Base-by-base conservation (phyloP, 228 moss, liverwort and hornwort species). In the Sphagnum fallax region DNA sequence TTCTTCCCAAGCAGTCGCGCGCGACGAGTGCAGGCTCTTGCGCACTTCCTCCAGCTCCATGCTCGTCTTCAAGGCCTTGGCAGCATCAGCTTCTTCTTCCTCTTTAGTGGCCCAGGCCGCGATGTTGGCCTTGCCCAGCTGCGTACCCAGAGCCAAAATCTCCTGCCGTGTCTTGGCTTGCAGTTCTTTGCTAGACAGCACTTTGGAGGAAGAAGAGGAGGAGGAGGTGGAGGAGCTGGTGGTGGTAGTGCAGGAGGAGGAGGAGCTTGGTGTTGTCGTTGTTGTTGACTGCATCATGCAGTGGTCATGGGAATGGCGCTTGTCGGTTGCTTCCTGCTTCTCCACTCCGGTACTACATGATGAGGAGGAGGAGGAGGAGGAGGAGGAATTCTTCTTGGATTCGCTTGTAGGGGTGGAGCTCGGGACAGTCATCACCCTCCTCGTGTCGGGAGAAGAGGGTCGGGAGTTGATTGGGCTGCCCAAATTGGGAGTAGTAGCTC, bases 101-200 rank as follows among this genome's bases (percentile, higher is more conserved):
- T 95, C 95, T 72, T 92, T 92, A 2, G 95, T 95, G 14, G 90
- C 92, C 95, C 95, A 95, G 5, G 92, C 90, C 8, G 92, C 87
- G 60, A 92, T 92, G 76, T 90, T 92, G 53, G 79, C 79, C 75
- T 96, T 96, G 7, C 95, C 95, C 13, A 96, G 81, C 71, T 96
- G 95, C 5, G 95, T 89, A 52, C 95, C 95, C 60, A 96, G 69
- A 4, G 89, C 92, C 73, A 92, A 32, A 80, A 96, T 96, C 80
- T 96, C 95, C 61, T 92, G 92, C 58, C 95, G 81, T 4, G 95
- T 96, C 71, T 89, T 92, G 1, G 81, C 78, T 76, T 87, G 87
- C 8, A 87, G 78, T 62, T 95, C 92, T 78, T 92, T 91, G 57
- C 91, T 91, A 0, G 95, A 68, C 67, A 87, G 64, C 48, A 8